A percentile compares a stretch with the other conserved stretches of the same genome.
These are phyloP conservation scores for Puccinia horiana DNA, from an alignment of 1,284 basidiomycete genomes.

Conservation along the genomic window DNA sequence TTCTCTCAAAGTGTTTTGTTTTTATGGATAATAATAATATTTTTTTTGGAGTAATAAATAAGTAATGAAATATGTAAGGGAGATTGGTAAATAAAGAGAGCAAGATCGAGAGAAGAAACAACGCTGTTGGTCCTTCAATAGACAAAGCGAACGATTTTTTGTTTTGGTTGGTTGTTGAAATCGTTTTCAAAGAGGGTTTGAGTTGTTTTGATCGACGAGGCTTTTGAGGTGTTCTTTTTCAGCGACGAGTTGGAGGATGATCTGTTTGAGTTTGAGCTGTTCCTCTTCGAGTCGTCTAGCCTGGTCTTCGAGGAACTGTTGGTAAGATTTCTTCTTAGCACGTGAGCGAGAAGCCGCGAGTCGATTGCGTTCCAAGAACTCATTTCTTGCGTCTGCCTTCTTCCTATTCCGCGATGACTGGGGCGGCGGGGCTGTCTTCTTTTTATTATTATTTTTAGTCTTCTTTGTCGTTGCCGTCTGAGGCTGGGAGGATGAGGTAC, in stretches of 20 bases:
- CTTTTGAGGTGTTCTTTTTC: conserved; percentile 23
- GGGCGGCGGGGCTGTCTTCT: not conserved
- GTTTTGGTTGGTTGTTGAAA: not conserved
- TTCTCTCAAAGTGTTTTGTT: no score
- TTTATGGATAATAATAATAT: no score
- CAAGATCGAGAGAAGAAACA: no score
- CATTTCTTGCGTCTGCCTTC: conserved; percentile 6
- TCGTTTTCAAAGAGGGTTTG: not conserved
- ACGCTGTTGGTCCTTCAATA: no score
- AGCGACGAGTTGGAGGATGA: not conserved
- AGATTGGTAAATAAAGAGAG: no score
- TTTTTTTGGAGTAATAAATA: no score
- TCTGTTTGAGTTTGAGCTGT: not conserved
- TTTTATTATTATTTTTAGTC: not conserved
- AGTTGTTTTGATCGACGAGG: not conserved
- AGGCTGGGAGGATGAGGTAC: not conserved
- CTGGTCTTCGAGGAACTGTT: conserved; percentile 6
- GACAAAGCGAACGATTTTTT: no score
- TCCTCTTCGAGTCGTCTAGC: conserved; percentile 3
- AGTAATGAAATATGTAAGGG: no score
- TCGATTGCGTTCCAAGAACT: conserved; percentile 35
- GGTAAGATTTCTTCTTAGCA: conserved; percentile 23
- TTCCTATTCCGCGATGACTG: not conserved
- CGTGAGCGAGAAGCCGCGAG: conserved; percentile 33
- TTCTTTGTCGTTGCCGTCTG: not conserved